A percentile compares a stretch with the other conserved stretches of the same genome.
phyloP scores from a whole-genome alignment of 345 rosid species.

The Camelina laxa region DNA sequence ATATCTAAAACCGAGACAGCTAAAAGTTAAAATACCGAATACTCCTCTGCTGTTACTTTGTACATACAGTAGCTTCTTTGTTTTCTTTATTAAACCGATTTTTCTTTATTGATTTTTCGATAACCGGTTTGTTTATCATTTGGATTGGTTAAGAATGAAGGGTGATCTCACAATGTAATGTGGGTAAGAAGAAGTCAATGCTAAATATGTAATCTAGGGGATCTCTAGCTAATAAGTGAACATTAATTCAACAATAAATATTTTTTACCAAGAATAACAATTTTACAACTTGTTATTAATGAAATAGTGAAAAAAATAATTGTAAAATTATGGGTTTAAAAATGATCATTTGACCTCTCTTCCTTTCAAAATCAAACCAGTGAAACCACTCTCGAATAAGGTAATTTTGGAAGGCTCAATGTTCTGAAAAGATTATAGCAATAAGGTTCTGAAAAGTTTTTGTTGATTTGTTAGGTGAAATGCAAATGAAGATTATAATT shows the following conservation, averaged over 20 bases:
- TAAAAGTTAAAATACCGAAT: background rate
- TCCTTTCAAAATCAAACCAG: background rate
- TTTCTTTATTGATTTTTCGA: too few relatives aligned
- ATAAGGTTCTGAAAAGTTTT: background rate
- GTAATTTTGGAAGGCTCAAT: background rate
- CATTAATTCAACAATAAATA: background rate
- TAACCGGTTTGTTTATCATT: background rate
- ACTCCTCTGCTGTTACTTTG: background rate
- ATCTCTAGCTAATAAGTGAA: background rate
- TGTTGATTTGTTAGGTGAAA: background rate
- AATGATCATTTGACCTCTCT: too few relatives aligned
- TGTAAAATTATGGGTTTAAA: too few relatives aligned
- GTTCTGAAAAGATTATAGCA: background rate
- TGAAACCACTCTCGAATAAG: too few relatives aligned
- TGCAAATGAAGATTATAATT: background rate
- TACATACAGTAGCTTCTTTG: background rate
- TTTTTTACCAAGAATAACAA: background rate
- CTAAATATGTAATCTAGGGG: too few relatives aligned
- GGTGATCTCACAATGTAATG: background rate
- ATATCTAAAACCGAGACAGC: background rate
- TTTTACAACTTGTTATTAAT: background rate
- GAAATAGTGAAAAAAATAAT: too few relatives aligned
- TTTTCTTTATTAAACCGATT: background rate
- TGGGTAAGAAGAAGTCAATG: background rate
- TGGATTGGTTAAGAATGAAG: background rate